These are phyloP conservation scores for Echium plantagineum DNA, from an alignment of 257 asterid species.

Conservation along the genomic window DNA sequence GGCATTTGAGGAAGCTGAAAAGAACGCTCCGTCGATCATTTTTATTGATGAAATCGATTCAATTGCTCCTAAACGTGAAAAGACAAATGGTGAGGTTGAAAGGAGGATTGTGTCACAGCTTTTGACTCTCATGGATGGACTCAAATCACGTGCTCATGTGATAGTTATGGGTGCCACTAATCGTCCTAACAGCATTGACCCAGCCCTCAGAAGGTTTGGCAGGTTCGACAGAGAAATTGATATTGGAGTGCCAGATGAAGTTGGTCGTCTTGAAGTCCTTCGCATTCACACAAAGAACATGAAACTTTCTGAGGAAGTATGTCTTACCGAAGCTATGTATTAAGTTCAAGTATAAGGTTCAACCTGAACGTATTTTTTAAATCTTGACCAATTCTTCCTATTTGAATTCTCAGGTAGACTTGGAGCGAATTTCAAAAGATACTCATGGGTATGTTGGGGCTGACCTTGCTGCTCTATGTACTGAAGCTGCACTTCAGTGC, in stretches of 20 bases:
- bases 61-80: background rate
- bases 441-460: no score
- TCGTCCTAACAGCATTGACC: background rate
- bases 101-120: constrained; percentile 2
- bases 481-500: background rate
- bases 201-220: background rate
- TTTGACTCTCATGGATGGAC: constrained; percentile 1
- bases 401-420: no score
- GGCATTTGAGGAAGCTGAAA: constrained; percentile 2
- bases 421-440: no score
- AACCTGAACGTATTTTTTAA: no score
- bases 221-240: background rate
- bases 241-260: background rate
- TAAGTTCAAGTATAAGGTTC: no score
- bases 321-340: no score
- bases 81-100: constrained; percentile 1
- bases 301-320: no score
- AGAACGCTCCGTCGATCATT: background rate
- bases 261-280: background rate
- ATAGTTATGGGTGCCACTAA: background rate
- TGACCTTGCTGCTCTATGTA: no score
- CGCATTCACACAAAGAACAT: background rate
- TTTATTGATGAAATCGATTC: background rate
- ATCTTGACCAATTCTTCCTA: no score
- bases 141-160: background rate